A percentile compares a stretch with the other conserved stretches of the same genome.
Conservation (phyloP, 768 basidiomycete species). For the Macrocybe gigantea region DNA sequence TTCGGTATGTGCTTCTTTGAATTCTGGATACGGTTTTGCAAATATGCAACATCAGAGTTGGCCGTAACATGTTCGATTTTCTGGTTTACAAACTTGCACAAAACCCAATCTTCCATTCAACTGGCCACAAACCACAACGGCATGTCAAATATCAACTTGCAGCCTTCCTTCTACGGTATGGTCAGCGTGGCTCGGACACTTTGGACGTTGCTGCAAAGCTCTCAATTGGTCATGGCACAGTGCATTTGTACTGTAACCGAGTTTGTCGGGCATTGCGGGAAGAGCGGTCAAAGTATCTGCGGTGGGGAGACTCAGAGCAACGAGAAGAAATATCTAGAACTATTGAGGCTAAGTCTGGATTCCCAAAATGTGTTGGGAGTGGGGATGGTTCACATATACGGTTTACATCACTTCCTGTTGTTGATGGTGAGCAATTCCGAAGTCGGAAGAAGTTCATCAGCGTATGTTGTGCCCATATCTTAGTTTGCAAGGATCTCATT, state of each 20-base stretch:
- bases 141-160: slow-evolving; percentile 6
- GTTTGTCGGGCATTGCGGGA: slow-evolving; percentile 14
- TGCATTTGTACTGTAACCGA: slow-evolving; percentile 12
- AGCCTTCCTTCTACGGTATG: slow-evolving; percentile 8
- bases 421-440: slow-evolving; percentile 9
- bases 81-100: slow-evolving; percentile 2
- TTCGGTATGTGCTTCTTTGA: slow-evolving; percentile 2
- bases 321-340: slow-evolving; percentile 1
- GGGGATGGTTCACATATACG: slow-evolving; percentile 14
- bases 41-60: no score
- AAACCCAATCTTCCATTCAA: slow-evolving; percentile 6
- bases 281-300: slow-evolving; percentile 6
- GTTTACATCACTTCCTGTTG: slow-evolving; percentile 9
- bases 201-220: slow-evolving; percentile 10
- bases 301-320: slow-evolving; percentile 10
- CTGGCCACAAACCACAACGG: slow-evolving; percentile 5
- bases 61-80: slow-evolving; percentile 4
- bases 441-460: slow-evolving; percentile 14
- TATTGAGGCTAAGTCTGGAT: slow-evolving; percentile 12
- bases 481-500: no score
- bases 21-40: not conserved
- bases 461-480: no score
- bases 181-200: slow-evolving; percentile 5
- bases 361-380: slow-evolving; percentile 15
- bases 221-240: slow-evolving; percentile 15